Conservation (phyloP, 169 alveolate species). For the Eimeria tenella region DNA sequence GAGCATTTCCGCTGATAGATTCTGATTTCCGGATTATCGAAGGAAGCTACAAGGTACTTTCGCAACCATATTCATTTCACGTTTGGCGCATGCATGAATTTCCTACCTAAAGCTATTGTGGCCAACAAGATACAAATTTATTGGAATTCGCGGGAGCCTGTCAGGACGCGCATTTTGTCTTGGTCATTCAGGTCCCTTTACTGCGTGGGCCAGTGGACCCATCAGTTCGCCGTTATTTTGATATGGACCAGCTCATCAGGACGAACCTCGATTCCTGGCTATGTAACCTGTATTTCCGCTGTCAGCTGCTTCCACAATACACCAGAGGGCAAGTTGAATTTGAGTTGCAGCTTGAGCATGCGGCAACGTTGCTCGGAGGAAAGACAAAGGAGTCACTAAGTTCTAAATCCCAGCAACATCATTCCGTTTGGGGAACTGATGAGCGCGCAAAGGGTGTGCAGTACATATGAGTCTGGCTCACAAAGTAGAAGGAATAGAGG, state of each 20-base stretch:
- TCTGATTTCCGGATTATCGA: conserved; percentile 84
- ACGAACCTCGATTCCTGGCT: conserved; percentile 86
- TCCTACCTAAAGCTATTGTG: too few species aligned
- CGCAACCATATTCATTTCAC: too few species aligned
- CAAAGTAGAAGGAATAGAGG: background rate
- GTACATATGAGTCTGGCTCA: background rate
- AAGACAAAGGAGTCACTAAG: conserved; percentile 16
- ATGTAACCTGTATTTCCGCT: conserved; percentile 84
- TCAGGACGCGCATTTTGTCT: background rate
- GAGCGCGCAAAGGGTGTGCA: conserved; percentile 63
- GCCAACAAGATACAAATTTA: too few species aligned
- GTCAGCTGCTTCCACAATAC: conserved; percentile 77
- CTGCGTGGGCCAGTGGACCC: conserved; percentile 83
- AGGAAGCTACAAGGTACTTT: conserved; percentile 84
- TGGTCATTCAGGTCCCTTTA: conserved; percentile 56
- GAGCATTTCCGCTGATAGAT: conserved; percentile 86
- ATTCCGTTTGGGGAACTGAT: conserved; percentile 19
- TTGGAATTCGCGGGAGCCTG: too few species aligned
- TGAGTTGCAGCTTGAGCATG: conserved; percentile 75
- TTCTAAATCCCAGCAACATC: conserved; percentile 13
- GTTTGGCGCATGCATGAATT: too few species aligned
- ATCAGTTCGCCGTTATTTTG: conserved; percentile 82
- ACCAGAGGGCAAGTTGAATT: conserved; percentile 77
- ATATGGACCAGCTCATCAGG: conserved; percentile 82
- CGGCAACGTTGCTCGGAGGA: conserved; percentile 72